Evolutionary conservation across 2,329 filamentous ascomycete genomes (phyloP).

Genomic region (Ophiosphaerella narmari): DNA sequence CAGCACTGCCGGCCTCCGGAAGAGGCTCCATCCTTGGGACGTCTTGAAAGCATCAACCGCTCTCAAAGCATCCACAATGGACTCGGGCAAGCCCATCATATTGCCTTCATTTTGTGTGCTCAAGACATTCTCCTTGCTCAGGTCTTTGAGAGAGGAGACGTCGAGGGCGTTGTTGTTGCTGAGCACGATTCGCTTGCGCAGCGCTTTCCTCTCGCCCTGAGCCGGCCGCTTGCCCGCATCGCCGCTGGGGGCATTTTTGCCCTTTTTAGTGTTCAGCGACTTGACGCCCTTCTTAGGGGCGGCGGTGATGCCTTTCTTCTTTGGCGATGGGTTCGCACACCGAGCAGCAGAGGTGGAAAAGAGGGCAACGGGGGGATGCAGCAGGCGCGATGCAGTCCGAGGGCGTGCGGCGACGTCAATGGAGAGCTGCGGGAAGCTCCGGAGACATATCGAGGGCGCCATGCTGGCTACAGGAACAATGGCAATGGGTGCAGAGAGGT

Average conservation of each 20-base stretch:
- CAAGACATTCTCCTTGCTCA: conserved; percentile 60
- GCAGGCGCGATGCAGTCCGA: conserved; percentile 29
- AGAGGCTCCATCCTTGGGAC: conserved; percentile 85
- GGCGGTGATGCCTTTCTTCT: conserved; percentile 33
- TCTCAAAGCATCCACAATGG: conserved; percentile 77
- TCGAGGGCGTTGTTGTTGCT: conserved; percentile 92
- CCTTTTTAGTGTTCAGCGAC: conserved; percentile 49
- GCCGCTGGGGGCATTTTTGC: conserved; percentile 46
- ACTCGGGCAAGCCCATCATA: conserved; percentile 71
- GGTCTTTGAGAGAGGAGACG: conserved; percentile 68
- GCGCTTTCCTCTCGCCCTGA: conserved; percentile 81
- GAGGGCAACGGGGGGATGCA: conserved; percentile 32
- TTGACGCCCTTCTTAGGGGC: conserved; percentile 45
- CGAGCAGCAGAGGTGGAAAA: conserved; percentile 44
- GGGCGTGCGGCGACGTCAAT: conserved; percentile 29
- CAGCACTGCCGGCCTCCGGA: conserved; percentile 78
- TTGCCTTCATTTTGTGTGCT: conserved; percentile 59
- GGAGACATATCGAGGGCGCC: conserved; percentile 40
- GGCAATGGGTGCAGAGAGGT: background rate
- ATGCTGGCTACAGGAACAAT: conserved; percentile 27
- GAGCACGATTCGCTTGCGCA: conserved; percentile 86
- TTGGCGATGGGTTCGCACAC: conserved; percentile 26
- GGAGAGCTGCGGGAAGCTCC: conserved; percentile 37
- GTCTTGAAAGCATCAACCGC: conserved; percentile 89
- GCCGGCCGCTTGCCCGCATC: conserved; percentile 60